phyloP scores from a whole-genome alignment of 2,329 filamentous ascomycete species.

The Neonectria punicea region DNA sequence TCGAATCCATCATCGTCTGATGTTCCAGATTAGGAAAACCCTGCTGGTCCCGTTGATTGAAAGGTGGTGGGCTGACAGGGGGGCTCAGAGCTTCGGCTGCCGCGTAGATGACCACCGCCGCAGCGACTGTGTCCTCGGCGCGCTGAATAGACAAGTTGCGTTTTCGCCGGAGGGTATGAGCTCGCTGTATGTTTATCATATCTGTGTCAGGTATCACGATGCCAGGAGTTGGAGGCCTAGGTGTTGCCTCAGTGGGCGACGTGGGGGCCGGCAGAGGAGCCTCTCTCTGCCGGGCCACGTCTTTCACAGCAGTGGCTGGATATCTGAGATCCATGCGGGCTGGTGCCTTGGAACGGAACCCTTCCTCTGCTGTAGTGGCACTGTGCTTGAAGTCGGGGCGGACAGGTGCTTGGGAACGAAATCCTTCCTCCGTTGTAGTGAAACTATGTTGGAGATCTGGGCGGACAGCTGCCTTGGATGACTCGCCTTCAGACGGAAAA shows the following conservation, averaged over 20 bases:
- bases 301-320: slow-evolving; percentile 21
- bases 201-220: slow-evolving; percentile 57
- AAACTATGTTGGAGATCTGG: slow-evolving; percentile 9
- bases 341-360: slow-evolving; percentile 17
- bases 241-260: slow-evolving; percentile 24
- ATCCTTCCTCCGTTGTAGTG: neutral
- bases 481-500: slow-evolving; percentile 31
- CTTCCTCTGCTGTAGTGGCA: neutral
- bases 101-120: slow-evolving; percentile 65
- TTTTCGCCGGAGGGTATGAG: slow-evolving; percentile 57
- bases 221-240: slow-evolving; percentile 56
- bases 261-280: slow-evolving; percentile 23
- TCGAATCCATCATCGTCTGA: slow-evolving; percentile 39
- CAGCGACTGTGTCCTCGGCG: slow-evolving; percentile 64
- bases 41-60: slow-evolving; percentile 39
- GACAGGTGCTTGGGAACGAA: slow-evolving; percentile 19
- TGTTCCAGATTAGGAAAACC: slow-evolving; percentile 42
- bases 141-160: slow-evolving; percentile 57
- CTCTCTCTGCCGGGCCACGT: slow-evolving; percentile 30
- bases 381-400: slow-evolving; percentile 6
- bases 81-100: slow-evolving; percentile 60
- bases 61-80: slow-evolving; percentile 47
- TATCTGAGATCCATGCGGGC: slow-evolving; percentile 31
- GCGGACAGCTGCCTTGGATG: slow-evolving; percentile 22
- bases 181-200: slow-evolving; percentile 53